Evolutionary conservation across 441 rosid species (phyloP).

Genomic region (Bruguiera hainesii): DNA sequence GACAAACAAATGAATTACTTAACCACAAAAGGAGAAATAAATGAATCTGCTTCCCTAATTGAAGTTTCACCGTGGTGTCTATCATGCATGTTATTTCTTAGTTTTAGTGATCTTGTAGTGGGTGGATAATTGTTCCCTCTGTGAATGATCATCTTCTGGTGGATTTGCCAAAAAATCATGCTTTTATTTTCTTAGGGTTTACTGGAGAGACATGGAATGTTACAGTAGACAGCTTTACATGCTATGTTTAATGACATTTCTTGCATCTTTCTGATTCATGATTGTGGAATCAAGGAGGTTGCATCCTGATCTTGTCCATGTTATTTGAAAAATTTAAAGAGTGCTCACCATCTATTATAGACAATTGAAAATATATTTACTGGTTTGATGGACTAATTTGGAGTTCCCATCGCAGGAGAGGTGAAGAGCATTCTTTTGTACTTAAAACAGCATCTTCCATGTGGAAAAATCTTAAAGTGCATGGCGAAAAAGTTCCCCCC

Average conservation of each 20-base stretch:
- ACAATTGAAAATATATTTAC: too few species aligned
- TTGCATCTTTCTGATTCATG: too few species aligned
- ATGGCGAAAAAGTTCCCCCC: constrained; percentile 44
- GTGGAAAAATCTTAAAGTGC: constrained; percentile 53
- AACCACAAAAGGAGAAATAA: too few species aligned
- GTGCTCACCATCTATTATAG: too few species aligned
- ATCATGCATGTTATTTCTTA: not conserved
- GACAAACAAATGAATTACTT: constrained; percentile 7
- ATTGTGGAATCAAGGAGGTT: too few species aligned
- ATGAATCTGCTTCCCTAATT: not conserved
- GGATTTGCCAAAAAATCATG: not conserved
- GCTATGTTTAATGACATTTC: too few species aligned
- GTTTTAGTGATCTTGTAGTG: not conserved
- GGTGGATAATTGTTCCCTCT: not conserved
- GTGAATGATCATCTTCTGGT: not conserved
- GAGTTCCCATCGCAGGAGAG: constrained; percentile 61
- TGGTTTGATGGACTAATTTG: constrained; percentile 16
- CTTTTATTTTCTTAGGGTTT: not conserved
- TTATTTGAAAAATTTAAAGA: too few species aligned
- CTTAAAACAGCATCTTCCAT: constrained; percentile 71
- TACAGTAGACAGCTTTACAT: too few species aligned
- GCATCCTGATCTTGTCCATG: too few species aligned
- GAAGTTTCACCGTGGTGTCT: constrained; percentile 1
- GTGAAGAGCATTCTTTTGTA: constrained; percentile 97
- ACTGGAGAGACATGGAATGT: not conserved